Percentiles rank a stretch among this genome's conserved stretches.
Conservation (phyloP, 1,139 yeast genomes). For the Spathaspora sp. region DNA sequence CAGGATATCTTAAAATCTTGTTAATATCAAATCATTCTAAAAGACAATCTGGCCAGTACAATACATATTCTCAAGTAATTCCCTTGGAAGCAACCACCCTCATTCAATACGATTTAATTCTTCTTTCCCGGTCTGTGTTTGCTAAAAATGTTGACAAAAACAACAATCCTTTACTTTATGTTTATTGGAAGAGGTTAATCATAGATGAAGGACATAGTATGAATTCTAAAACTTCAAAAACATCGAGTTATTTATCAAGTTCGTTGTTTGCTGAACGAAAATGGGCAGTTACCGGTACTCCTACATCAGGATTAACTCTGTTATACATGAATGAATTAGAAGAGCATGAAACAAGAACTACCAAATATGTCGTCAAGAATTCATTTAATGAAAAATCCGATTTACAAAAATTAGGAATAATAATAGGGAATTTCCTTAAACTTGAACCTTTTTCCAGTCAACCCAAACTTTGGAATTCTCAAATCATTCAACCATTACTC, state of each 20-base stretch:
- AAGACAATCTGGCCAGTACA: conserved; percentile 11
- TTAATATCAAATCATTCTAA: conserved; percentile 36
- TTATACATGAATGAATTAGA: conserved; percentile 50
- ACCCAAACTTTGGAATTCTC: conserved; percentile 46
- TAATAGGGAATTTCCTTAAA: conserved; percentile 53
- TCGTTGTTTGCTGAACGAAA: conserved; percentile 54
- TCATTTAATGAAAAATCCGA: conserved; percentile 47
- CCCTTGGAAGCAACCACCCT: conserved; percentile 33
- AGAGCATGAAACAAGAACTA: conserved; percentile 13
- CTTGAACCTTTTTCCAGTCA: conserved; percentile 58
- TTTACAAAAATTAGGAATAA: conserved; percentile 50
- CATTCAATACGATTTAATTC: conserved; percentile 48
- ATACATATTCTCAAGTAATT: conserved; percentile 16
- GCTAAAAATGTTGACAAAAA: conserved; percentile 34
- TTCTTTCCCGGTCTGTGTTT: conserved; percentile 50
- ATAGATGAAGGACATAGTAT: conserved; percentile 77
- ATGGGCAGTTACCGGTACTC: conserved; percentile 79
- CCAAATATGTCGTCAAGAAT: conserved; percentile 38
- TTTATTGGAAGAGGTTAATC: conserved; percentile 68
- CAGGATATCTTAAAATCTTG: conserved; percentile 32
- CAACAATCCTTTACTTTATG: conserved; percentile 29
- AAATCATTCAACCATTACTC: conserved; percentile 50
- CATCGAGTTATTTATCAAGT: conserved; percentile 45
- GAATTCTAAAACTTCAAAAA: conserved; percentile 49
- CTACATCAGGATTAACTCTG: conserved; percentile 66